Evolutionary conservation across 345 rosid species (phyloP).

Genomic region (Lepidium sativum): DNA sequence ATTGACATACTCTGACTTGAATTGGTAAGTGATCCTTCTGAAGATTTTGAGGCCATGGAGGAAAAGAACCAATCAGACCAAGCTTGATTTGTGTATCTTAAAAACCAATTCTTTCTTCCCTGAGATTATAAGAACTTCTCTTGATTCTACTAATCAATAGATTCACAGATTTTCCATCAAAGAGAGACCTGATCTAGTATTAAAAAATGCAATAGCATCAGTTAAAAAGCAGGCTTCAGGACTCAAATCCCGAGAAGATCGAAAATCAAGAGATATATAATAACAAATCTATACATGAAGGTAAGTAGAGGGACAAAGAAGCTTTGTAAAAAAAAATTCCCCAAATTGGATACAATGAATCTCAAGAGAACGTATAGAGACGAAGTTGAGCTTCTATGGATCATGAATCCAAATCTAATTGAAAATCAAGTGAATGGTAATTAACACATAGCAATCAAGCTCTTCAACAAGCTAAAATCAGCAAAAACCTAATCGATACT

Average conservation of each 20-base stretch:
- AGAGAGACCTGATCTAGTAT: conserved; percentile 7
- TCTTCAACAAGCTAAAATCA: neutral
- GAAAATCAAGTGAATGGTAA: neutral
- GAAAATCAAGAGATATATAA: neutral
- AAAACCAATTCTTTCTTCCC: conserved; percentile 27
- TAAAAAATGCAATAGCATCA: conserved; percentile 1
- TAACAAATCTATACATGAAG: neutral
- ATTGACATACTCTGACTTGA: conserved; percentile 27
- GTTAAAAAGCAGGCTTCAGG: neutral
- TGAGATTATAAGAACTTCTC: conserved; percentile 1
- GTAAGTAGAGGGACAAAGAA: neutral
- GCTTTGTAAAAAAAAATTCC: neutral
- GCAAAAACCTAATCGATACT: neutral
- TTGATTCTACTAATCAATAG: conserved; percentile 8
- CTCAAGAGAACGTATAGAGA: neutral
- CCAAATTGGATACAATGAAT: neutral
- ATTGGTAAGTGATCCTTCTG: conserved; percentile 31
- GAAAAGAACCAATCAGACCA: conserved; percentile 3
- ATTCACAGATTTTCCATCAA: conserved; percentile 25
- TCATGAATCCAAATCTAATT: conserved; percentile 1
- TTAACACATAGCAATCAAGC: neutral
- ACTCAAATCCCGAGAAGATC: neutral
- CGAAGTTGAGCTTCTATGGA: neutral
- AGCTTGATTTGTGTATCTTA: conserved; percentile 2
- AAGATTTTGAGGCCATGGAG: conserved; percentile 52